phyloP scores from a whole-genome alignment of 768 basidiomycete genomes.

The Macrolepiota dolichaula region DNA sequence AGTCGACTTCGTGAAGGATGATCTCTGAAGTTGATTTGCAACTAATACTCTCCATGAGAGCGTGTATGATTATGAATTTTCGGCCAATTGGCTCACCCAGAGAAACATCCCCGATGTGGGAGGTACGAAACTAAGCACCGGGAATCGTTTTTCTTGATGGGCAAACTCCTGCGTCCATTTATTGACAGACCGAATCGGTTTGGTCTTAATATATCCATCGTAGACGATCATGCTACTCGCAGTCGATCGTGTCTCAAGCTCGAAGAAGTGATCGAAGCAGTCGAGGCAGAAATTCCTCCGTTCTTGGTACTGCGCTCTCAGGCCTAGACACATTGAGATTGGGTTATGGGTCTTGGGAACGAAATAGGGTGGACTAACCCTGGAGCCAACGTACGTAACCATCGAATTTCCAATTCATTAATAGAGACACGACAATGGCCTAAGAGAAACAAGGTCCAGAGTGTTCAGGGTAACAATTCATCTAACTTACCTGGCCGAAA shows the following conservation, averaged over 20 bases:
- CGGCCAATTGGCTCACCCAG: slow-evolving; percentile 42
- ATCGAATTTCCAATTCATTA: slow-evolving; percentile 63
- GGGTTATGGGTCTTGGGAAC: neutral
- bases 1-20: slow-evolving; percentile 34
- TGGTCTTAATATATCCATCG: slow-evolving; percentile 43
- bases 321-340: slow-evolving; percentile 27
- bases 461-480: neutral
- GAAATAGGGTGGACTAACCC: slow-evolving; percentile 32
- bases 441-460: neutral
- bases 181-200: slow-evolving; percentile 22
- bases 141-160: slow-evolving; percentile 15
- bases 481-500: slow-evolving; percentile 51
- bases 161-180: slow-evolving; percentile 14
- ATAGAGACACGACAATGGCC: slow-evolving; percentile 54
- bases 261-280: slow-evolving; percentile 58
- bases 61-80: neutral
- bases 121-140: slow-evolving; percentile 65
- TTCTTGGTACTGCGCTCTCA: slow-evolving; percentile 51
- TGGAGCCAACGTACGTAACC: slow-evolving; percentile 80
- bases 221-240: slow-evolving; percentile 29
- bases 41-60: slow-evolving; percentile 27
- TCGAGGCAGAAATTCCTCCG: slow-evolving; percentile 68
- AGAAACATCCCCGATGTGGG: slow-evolving; percentile 85
- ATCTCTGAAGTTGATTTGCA: slow-evolving; percentile 61
- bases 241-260: slow-evolving; percentile 39